Evolutionary conservation across 805 yeast species (phyloP), one percentile per base, ranked within the genome.

Genomic region (Scheffersomyces amazonensis): DNA sequence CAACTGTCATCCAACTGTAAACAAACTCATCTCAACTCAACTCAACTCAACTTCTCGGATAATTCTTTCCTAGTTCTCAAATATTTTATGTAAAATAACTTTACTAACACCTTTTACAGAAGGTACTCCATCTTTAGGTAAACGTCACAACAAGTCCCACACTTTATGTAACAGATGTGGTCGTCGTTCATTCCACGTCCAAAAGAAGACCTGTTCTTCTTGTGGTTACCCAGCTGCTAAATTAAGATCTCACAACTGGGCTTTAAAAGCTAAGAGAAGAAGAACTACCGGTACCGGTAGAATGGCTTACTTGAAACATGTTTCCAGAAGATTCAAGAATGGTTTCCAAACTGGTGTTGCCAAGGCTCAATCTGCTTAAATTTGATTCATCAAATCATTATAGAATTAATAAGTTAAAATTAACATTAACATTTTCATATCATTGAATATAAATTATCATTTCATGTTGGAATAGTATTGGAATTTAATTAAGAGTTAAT

Each of bases 41-140:
- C n/a, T n/a, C n/a, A n/a, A n/a, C n/a, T n/a, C n/a, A n/a, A n/a
- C n/a, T n/a, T n/a, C n/a, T n/a, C n/a, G n/a, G n/a, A n/a, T n/a
- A n/a, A n/a, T n/a, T n/a, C n/a, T n/a, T n/a, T n/a, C n/a, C n/a
- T n/a, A n/a, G n/a, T n/a, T n/a, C n/a, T n/a, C n/a, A n/a, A n/a
- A n/a, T n/a, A n/a, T n/a, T n/a, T n/a, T n/a, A n/a, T 13, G 30
- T 13, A 31, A 31, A 22, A 20, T 9, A 32, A 20, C 9, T 18
- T 33, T 50, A 50, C 55, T 50, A 50, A 50, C 55, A 37, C 44
- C 44, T 34, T 36, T 36, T 32, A 48, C 45, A 68, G 95, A 91
- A 89, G 99, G 99, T 87, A 91, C 99, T 76, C 96, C 98, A 79
- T 88, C 97, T 74, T 84, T 88, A 83, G 99, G 99, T 83, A 91